Evolutionary conservation across 208 protist species (phyloP).

Genomic region (Leishmania amazonensis): DNA sequence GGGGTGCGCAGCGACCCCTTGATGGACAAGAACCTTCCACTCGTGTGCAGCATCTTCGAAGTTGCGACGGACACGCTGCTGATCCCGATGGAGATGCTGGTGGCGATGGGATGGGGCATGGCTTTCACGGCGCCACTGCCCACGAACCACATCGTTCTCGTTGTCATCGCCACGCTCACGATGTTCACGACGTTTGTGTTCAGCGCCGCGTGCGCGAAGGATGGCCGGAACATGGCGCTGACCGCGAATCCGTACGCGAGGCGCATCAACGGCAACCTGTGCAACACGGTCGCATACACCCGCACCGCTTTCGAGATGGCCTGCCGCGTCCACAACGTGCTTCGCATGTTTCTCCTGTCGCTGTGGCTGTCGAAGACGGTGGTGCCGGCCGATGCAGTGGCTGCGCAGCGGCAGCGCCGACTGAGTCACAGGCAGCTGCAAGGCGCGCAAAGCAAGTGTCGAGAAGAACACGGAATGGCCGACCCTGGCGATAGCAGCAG

Average conservation of each 20-base stretch:
- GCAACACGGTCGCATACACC: conserved; percentile 32
- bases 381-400: conserved; percentile 30
- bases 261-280: background rate
- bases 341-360: conserved; percentile 32
- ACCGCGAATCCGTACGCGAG: conserved; percentile 31
- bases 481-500: background rate
- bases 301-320: conserved; percentile 14
- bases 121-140: conserved; percentile 40
- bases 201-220: conserved; percentile 26
- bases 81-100: conserved; percentile 53
- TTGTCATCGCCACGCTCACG: conserved; percentile 33
- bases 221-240: conserved; percentile 18
- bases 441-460: background rate
- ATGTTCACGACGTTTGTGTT: conserved; percentile 42
- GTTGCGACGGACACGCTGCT: conserved; percentile 29
- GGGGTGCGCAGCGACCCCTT: background rate
- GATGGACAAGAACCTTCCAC: conserved; percentile 6
- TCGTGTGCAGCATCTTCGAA: conserved; percentile 32
- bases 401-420: conserved; percentile 20
- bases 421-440: conserved; percentile 17
- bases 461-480: no score
- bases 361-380: conserved; percentile 30
- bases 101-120: conserved; percentile 66
- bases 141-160: conserved; percentile 35
- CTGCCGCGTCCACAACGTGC: conserved; percentile 38